Percentiles rank a stretch among this genome's conserved stretches.
Evolutionary conservation across 805 yeast genomes (phyloP).

Genomic region (Suhomyces xylopsoci): DNA sequence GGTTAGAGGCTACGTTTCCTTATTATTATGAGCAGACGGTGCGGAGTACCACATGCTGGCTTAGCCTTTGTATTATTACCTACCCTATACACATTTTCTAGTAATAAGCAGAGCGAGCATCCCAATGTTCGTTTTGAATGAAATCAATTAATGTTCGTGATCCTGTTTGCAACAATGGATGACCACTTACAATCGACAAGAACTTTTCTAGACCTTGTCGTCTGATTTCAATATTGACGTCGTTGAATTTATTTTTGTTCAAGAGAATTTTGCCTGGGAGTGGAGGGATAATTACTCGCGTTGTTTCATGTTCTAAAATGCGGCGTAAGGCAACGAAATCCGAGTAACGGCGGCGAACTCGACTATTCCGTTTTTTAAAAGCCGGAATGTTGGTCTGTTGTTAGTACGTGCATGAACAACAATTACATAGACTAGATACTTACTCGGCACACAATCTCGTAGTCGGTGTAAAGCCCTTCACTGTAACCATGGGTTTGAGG

Average conservation of each 20-base stretch:
- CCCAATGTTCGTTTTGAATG: slow-evolving; percentile 86
- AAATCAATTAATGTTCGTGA: slow-evolving; percentile 73
- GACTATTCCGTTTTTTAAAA: slow-evolving; percentile 59
- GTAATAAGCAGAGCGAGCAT: slow-evolving; percentile 19
- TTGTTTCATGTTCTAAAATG: slow-evolving; percentile 69
- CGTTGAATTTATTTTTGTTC: slow-evolving; percentile 68
- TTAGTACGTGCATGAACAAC: slow-evolving; percentile 9
- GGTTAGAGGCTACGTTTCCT: not conserved
- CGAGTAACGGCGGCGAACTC: slow-evolving; percentile 81
- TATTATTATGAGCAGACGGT: not conserved
- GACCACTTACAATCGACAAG: slow-evolving; percentile 77
- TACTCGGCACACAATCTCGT: slow-evolving; percentile 77
- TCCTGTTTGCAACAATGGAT: slow-evolving; percentile 89
- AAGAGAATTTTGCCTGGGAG: slow-evolving; percentile 85
- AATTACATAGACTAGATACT: slow-evolving; percentile 10
- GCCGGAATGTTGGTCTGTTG: slow-evolving; percentile 79
- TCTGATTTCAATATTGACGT: slow-evolving; percentile 78
- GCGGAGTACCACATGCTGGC: not conserved
- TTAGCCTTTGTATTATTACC: not conserved
- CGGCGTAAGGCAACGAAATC: slow-evolving; percentile 84
- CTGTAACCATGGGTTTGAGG: slow-evolving; percentile 74
- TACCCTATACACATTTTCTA: slow-evolving; percentile 3
- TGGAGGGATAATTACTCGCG: slow-evolving; percentile 78
- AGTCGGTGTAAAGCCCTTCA: slow-evolving; percentile 79
- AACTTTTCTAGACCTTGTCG: slow-evolving; percentile 82